phyloP scores from a whole-genome alignment of 768 basidiomycete species.

The Trametes gibbosa region DNA sequence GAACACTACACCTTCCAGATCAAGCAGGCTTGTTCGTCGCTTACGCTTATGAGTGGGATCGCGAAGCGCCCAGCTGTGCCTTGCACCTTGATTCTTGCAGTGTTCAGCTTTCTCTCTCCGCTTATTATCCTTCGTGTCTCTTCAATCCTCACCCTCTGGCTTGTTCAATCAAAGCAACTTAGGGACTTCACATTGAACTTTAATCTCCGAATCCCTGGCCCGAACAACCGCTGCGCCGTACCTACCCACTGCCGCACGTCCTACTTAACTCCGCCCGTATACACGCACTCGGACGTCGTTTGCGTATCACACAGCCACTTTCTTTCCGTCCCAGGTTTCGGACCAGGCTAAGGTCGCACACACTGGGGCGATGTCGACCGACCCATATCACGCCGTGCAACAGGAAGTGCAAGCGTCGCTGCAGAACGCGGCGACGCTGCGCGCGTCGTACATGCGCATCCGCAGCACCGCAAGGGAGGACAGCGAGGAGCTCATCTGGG shows the following conservation, averaged over 20 bases:
- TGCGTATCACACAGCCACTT: too few relatives aligned
- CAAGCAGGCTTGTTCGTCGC: constrained; percentile 12
- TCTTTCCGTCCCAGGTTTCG: neutral
- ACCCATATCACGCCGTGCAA: constrained; percentile 87
- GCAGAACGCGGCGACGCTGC: constrained; percentile 65
- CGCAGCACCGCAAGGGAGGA: constrained; percentile 68
- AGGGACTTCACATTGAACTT: neutral
- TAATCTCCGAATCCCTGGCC: neutral
- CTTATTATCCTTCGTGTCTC: too few relatives aligned
- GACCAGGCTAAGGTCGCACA: neutral
- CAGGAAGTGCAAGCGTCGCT: constrained; percentile 78
- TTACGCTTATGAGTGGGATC: neutral
- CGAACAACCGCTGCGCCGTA: neutral
- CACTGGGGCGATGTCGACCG: constrained; percentile 52
- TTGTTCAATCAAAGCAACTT: neutral
- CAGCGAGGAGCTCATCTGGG: constrained; percentile 80
- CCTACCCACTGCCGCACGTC: neutral
- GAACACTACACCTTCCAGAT: constrained; percentile 14
- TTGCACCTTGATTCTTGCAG: neutral
- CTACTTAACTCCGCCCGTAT: neutral
- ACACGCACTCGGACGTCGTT: neutral
- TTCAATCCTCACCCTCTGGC: neutral
- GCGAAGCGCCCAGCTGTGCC: neutral
- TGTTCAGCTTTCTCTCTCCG: neutral
- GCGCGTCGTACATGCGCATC: constrained; percentile 76